Conservation (phyloP, 495 filamentous ascomycete species). For the Hapsidospora chrysogenum region DNA sequence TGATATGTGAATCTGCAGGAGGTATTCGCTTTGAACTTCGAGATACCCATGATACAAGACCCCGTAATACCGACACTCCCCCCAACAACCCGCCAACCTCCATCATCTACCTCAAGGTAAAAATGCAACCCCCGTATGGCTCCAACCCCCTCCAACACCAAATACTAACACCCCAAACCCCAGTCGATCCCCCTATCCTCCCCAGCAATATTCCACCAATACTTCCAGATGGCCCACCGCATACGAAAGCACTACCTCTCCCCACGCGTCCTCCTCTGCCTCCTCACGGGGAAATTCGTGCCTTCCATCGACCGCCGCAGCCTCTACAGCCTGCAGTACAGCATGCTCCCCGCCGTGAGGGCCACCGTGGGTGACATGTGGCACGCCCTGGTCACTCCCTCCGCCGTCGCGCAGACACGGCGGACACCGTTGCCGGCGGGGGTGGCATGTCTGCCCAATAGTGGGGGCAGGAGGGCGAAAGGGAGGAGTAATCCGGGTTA, state of each 20-base stretch:
- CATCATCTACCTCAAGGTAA: constrained; percentile 67
- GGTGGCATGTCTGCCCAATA: too few relatives aligned
- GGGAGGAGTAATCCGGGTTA: constrained; percentile 10
- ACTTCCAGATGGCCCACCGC: constrained; percentile 84
- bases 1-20: constrained; percentile 24
- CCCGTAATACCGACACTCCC: constrained; percentile 14
- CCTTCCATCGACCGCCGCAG: constrained; percentile 87
- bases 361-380: constrained; percentile 76
- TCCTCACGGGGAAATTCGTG: constrained; percentile 76
- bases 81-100: constrained; percentile 35
- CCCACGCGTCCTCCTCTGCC: constrained; percentile 68
- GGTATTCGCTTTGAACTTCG: constrained; percentile 83
- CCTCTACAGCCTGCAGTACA: constrained; percentile 94
- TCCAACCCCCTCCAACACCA: constrained; percentile 6
- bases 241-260: constrained; percentile 92
- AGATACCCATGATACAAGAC: constrained; percentile 42
- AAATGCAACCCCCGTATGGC: neutral
- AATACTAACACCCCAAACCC: too few relatives aligned
- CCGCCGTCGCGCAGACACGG: too few relatives aligned
- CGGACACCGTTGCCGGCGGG: too few relatives aligned
- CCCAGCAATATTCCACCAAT: constrained; percentile 85
- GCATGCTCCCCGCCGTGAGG: constrained; percentile 77
- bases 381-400: constrained; percentile 35
- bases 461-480: too few relatives aligned
- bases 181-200: constrained; percentile 84